A percentile compares a stretch with the other conserved stretches of the same genome.
Conservation (phyloP, 2,329 filamentous ascomycete genomes). For the Emmonsiellopsis sp. region DNA sequence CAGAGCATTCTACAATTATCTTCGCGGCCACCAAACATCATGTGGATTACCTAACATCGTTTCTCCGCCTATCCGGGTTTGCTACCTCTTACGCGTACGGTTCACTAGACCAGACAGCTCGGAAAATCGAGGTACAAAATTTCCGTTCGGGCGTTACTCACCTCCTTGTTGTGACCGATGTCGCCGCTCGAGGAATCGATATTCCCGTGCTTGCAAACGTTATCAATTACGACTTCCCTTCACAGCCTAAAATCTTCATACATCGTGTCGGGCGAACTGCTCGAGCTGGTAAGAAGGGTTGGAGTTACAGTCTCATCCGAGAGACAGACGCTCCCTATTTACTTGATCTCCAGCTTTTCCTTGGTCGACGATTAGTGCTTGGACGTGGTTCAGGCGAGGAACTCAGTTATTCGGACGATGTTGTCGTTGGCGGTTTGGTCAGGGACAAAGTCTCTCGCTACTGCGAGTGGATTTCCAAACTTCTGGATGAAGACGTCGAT, state of each 20-base stretch:
- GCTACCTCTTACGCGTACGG: slow-evolving; percentile 92
- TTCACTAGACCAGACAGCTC: slow-evolving; percentile 84
- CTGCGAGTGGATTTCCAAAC: slow-evolving; percentile 74
- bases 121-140: slow-evolving; percentile 82
- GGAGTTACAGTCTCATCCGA: slow-evolving; percentile 87
- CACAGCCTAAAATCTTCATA: slow-evolving; percentile 92
- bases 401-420: slow-evolving; percentile 68
- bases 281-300: slow-evolving; percentile 81
- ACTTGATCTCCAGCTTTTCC: slow-evolving; percentile 85
- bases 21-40: slow-evolving; percentile 96
- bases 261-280: slow-evolving; percentile 94
- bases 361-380: slow-evolving; percentile 72
- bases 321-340: slow-evolving; percentile 86
- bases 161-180: slow-evolving; percentile 90
- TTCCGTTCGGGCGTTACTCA: slow-evolving; percentile 79
- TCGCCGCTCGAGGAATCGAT: slow-evolving; percentile 94
- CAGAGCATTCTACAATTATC: slow-evolving; percentile 84
- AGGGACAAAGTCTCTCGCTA: slow-evolving; percentile 64
- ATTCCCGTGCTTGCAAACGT: slow-evolving; percentile 93
- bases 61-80: slow-evolving; percentile 76
- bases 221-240: slow-evolving; percentile 97
- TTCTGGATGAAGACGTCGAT: slow-evolving; percentile 66
- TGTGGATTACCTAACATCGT: slow-evolving; percentile 77
- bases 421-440: slow-evolving; percentile 69
- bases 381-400: slow-evolving; percentile 54